These are phyloP conservation scores for Thoreauomyces humboldtii DNA, from an alignment of 192 early-diverging fungal genomes.

Conservation along the genomic window DNA sequence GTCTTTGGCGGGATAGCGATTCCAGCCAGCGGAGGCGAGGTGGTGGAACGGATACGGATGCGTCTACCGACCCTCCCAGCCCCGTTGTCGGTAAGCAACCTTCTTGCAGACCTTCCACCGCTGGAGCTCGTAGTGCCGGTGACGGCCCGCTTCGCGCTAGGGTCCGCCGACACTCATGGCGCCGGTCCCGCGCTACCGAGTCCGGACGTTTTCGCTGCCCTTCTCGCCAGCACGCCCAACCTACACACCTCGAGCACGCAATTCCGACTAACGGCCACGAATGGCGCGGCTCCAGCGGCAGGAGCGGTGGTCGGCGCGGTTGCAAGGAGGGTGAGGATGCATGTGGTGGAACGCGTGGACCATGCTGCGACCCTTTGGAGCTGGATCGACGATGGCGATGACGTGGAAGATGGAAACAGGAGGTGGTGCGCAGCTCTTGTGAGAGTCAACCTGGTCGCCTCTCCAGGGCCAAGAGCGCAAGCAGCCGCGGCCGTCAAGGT, in stretches of 20 bases:
- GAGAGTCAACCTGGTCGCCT: not conserved
- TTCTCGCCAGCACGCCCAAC: not conserved
- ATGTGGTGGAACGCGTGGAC: not conserved
- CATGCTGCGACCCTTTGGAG: conserved; percentile 8
- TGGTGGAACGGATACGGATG: too few relatives aligned
- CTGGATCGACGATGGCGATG: not conserved
- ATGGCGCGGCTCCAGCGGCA: not conserved
- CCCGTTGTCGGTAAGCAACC: too few relatives aligned
- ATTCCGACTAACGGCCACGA: not conserved
- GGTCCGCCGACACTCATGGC: not conserved
- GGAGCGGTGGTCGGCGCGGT: not conserved
- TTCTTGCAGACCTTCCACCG: not conserved
- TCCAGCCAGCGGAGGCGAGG: too few relatives aligned
- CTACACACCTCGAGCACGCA: conserved; percentile 8
- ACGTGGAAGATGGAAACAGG: not conserved
- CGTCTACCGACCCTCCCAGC: too few relatives aligned
- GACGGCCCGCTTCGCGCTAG: not conserved
- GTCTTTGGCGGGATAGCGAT: too few relatives aligned
- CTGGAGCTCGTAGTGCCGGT: not conserved
- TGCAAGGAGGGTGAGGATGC: not conserved
- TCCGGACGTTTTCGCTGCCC: not conserved
- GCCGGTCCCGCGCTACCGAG: not conserved
- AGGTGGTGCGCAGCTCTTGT: conserved; percentile 11
- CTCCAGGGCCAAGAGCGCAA: not conserved
- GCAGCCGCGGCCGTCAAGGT: not conserved